Evolutionary conservation across 2,329 filamentous ascomycete species (phyloP).

Genomic region (Neonectria ditissima): DNA sequence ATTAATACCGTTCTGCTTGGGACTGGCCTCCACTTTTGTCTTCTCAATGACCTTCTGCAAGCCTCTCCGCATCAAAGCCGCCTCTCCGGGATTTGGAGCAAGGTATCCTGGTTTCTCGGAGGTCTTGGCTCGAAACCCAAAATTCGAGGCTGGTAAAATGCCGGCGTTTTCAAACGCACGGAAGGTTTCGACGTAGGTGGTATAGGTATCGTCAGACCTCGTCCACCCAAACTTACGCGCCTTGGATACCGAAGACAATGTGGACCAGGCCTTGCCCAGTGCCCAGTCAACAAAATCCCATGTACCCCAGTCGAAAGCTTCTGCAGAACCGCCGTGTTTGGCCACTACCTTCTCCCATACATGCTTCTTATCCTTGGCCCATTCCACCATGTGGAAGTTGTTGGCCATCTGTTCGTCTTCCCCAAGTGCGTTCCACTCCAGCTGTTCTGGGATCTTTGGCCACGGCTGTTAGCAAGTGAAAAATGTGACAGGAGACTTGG

Average conservation of each 20-base stretch:
- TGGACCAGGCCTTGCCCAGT: conserved; percentile 34
- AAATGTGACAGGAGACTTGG: neutral
- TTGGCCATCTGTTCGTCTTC: conserved; percentile 29
- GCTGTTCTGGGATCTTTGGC: conserved; percentile 23
- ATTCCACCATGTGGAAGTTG: conserved; percentile 31
- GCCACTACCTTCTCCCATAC: conserved; percentile 34
- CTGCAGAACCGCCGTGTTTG: conserved; percentile 29
- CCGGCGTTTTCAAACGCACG: conserved; percentile 35
- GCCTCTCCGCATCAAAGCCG: neutral
- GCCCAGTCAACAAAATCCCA: conserved; percentile 38
- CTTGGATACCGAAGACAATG: conserved; percentile 25
- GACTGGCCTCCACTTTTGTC: too few species aligned
- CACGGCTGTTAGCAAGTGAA: neutral
- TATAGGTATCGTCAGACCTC: conserved; percentile 33
- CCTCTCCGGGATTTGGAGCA: neutral
- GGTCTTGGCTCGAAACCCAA: neutral
- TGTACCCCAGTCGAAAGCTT: conserved; percentile 35
- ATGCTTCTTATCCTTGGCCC: conserved; percentile 33
- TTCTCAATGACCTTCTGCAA: too few species aligned
- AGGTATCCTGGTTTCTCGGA: neutral
- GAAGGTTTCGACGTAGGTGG: conserved; percentile 34
- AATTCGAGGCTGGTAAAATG: conserved; percentile 20
- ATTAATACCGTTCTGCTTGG: too few species aligned
- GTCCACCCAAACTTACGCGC: conserved; percentile 37
- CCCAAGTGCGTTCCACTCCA: conserved; percentile 30